phyloP scores from a whole-genome alignment of 2,329 filamentous ascomycete species.

The Lithohypha guttulata region DNA sequence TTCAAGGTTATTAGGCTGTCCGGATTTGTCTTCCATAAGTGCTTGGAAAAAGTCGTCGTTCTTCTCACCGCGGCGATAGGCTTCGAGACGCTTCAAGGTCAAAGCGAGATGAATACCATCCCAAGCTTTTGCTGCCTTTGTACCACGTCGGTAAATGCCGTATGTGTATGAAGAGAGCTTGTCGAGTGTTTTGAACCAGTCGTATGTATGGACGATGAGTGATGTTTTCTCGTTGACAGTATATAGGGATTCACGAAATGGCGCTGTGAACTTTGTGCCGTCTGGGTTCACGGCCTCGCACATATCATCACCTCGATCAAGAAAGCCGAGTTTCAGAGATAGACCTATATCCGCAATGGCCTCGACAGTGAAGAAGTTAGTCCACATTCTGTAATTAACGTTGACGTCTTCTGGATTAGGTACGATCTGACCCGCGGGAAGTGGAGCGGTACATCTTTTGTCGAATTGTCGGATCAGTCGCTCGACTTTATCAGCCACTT shows the following conservation, averaged over 20 bases:
- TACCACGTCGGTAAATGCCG: constrained; percentile 12
- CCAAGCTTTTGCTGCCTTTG: constrained; percentile 25
- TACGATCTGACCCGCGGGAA: constrained; percentile 4
- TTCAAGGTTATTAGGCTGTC: constrained; percentile 34
- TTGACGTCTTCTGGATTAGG: constrained; percentile 29
- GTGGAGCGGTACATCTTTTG: constrained; percentile 23
- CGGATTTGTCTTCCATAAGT: constrained; percentile 39
- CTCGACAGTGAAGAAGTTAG: constrained; percentile 47
- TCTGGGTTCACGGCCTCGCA: constrained; percentile 35
- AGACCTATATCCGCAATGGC: constrained; percentile 48
- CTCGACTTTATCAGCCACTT: constrained; percentile 29
- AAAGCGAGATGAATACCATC: constrained; percentile 38
- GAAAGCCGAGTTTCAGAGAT: constrained; percentile 33
- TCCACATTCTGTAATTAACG: constrained; percentile 42
- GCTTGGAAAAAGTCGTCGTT: constrained; percentile 46
- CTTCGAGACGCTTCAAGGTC: constrained; percentile 33
- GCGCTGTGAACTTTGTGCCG: constrained; percentile 33
- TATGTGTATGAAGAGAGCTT: constrained; percentile 9
- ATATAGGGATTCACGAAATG: constrained; percentile 27
- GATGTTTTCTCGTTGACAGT: constrained; percentile 4
- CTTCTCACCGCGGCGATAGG: constrained; percentile 42
- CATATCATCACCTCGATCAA: constrained; percentile 40
- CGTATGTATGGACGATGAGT: constrained; percentile 2
- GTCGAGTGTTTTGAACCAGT: constrained; percentile 8
- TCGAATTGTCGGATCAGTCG: constrained; percentile 29